Base-by-base conservation (phyloP, 2,329 filamentous ascomycete species). In the Rutstroemia sp. region DNA sequence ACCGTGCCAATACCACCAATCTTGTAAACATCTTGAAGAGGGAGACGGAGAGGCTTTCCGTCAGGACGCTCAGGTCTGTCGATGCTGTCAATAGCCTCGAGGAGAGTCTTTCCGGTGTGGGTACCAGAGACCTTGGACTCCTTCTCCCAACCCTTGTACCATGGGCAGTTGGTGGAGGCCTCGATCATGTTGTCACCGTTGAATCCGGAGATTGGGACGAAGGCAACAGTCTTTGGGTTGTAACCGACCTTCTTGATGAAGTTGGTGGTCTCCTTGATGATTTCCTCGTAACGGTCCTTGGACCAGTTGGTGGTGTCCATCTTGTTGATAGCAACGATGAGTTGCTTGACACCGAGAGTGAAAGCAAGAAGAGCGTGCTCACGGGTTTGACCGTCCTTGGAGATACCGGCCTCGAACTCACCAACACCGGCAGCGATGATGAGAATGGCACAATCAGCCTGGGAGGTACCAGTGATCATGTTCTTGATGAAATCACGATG, bases 371-470 rank as follows among this genome's bases (percentile, higher is more conserved):
- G 89, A 80, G 94, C 94, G 89, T 99, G 94, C 91, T 99, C 94
- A 89, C 94, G 94, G 71, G 94, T 99, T 89, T 99, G 94, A 79
- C 94, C 94, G 90, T 97, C 94, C 90, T 99, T 99, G 87, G 94
- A 97, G 89, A 99, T 99, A 97, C 94, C 94, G 88, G 94, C 94
- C 87, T 99, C 94, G 87, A 99, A 99, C 87, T 99, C 94, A 96
- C 94, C 94, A 90, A 91, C 96, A 84, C 94, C 94, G 74, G 94
- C 91, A 72, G 92, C 94, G 80, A 99, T 99, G 82, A 99, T 97
- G 84, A 99, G 92, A 78, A 99, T 90, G 74, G 94, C 94, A 82
- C 94, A 97, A 76, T 99, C 94, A 72, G 94, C 94, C 88, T 97
- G 94, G 78, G 94, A 99, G 75, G 94, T 97, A 92, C 94, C 94